Base-by-base conservation (phyloP, 2,329 filamentous ascomycete genomes). In the Elsinoe batatas region DNA sequence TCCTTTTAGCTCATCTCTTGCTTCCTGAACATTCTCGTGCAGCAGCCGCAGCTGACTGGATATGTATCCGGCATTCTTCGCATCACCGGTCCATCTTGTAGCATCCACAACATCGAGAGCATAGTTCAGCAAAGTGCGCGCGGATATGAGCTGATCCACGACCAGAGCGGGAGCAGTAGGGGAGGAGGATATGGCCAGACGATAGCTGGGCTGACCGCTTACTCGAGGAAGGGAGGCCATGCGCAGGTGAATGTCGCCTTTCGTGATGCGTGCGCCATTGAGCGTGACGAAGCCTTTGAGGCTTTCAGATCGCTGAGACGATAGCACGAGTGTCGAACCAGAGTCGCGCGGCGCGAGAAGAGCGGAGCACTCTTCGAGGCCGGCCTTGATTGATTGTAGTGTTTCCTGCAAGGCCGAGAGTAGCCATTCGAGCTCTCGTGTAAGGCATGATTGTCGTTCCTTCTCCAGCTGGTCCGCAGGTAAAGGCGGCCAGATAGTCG, bases 201-300 rank as follows among this genome's bases (percentile, higher is more conserved):
- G 76, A 64, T 74, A 80, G 61, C 70, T 75, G 32, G 69, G 65
- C 7, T 75, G 70, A 22, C 77, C 79, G 47, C 74, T 76, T 44
- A 76, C 75, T 56, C 74, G 75, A 61, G 78, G 74, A 42, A 88
- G 77, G 56, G 84, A 90, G 59, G 81, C 79, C 11, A 95, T 79
- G 53, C 87, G 84, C 35, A 96, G 79, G 66, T 87, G 82, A 59
- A 95, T 79, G 59, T 86, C 85, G 61, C 90, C 91, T 69, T 95
- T 95, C 60, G 95, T 85, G 60, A 98, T 85, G 53, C 86, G 83
- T n/a, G 88, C 88, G 37, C 93, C 93, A 35, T 95, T 82, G 54
- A 93, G 82, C 1, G 91, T 97, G 58, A 97, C 82, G 64, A 89
- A 88, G 15, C 93, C 93, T 70, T 98, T 98, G 60, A 97, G 83